Base-by-base conservation (phyloP, 2,329 filamentous ascomycete genomes). In the Balansia obtecta region DNA sequence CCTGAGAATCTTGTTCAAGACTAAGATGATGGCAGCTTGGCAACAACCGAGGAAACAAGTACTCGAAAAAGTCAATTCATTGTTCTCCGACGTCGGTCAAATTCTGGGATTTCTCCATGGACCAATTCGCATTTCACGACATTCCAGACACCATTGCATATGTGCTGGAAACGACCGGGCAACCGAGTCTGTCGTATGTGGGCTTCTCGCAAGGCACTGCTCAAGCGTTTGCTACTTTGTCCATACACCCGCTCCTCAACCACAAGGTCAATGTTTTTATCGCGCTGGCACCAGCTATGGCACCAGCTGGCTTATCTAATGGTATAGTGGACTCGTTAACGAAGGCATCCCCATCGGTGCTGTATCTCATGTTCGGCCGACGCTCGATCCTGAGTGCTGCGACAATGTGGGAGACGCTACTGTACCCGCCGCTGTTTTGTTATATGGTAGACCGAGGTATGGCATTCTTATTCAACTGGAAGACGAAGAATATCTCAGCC, bases 71-170 rank as follows among this genome's bases (percentile, higher is more conserved):
- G 69, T 90, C 83, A 2, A 80, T 90, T 48, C 77, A 83, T 52
- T 73, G 75, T 55, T 84, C 88, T 0, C 90, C 93, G 0, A 84
- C 80, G 0, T 84, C 86, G 2, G 71, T 76, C 38, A 75, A 80
- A 13, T 98, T 98, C 66, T 98, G 93, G 93, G 85, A 96, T 65
- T 98, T 98, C 64, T 95, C 88, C 48, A 97, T 98, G 63, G 93
- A 98, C 64, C 87, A 98, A 63, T 98, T 98, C 63, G 93, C 93
- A 45, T 95, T 98, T 61, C 82, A 97, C 64, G 93, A 98, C 65
- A 96, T 98, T 53, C 93, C 93, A 1, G 86, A 98, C 67, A 91
- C 84, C 56, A 97, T 98, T 61, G 77, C 83, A 49, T 97, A 98
- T 63, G 87, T 98, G 53, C 77, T 98, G 20, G 80, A 84, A 40